Percentiles rank a stretch among this genome's conserved stretches.
Conservation (phyloP, 768 basidiomycete species). For the Dioszegia hungarica region DNA sequence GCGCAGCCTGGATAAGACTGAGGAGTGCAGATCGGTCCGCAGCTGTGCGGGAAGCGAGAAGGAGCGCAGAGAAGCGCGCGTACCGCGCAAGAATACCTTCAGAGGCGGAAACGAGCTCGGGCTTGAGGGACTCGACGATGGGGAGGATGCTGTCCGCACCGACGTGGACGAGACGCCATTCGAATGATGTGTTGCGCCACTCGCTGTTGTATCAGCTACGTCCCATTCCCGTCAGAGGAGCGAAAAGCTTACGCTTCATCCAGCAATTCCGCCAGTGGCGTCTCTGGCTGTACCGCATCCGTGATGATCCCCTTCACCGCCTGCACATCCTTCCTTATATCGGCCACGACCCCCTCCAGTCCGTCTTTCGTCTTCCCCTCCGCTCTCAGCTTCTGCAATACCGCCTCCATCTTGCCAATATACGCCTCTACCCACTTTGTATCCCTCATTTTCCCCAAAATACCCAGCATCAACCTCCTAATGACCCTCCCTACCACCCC, state of each 20-base stretch:
- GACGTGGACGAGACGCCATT: not conserved
- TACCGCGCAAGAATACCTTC: not conserved
- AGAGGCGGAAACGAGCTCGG: not conserved
- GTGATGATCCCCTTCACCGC: not conserved
- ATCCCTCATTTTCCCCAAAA: slow-evolving; percentile 57
- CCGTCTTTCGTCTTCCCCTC: slow-evolving; percentile 31
- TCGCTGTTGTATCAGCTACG: not conserved
- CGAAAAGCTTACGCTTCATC: slow-evolving; percentile 10
- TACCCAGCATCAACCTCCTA: slow-evolving; percentile 59
- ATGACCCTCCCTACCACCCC: slow-evolving; percentile 63
- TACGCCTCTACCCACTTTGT: slow-evolving; percentile 36
- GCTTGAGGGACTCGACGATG: not conserved
- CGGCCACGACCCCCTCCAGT: slow-evolving; percentile 16
- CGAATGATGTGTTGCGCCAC: slow-evolving; percentile 5
- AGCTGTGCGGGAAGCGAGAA: slow-evolving; percentile 1
- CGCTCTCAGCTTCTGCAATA: slow-evolving; percentile 18
- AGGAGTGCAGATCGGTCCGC: not conserved
- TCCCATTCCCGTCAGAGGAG: too few species aligned
- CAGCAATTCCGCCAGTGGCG: not conserved
- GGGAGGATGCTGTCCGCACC: not conserved
- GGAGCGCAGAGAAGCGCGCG: slow-evolving; percentile 6
- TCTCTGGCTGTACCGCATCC: not conserved
- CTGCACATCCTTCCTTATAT: slow-evolving; percentile 19
- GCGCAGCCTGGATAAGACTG: not conserved
- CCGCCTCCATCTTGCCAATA: slow-evolving; percentile 22